Evolutionary conservation across 495 filamentous ascomycete species (phyloP), one percentile per base, ranked within the genome.

Genomic region (Penicillium ochrochloron): DNA sequence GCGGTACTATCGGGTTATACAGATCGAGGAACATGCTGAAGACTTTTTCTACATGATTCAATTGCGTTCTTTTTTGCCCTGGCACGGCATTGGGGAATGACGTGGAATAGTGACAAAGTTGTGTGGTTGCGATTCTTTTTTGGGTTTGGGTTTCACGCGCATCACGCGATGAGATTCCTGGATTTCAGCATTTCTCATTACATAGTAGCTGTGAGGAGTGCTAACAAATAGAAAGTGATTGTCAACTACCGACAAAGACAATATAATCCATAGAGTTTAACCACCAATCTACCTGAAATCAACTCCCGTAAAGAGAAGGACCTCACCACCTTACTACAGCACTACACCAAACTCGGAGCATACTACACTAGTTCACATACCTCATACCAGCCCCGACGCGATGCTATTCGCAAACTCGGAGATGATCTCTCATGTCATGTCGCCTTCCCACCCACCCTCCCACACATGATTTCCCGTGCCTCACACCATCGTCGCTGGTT

Each of bases 131-230:
- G 33, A 19, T 2, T 12, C 5, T 17, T 17, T 41, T 41, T 41
- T 15, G 37, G 35, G 10, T 52, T 52, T 17, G 17, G 63, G 60
- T 61, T 63, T 64, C 51, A 63, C 60, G 56, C 17, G 48, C 62
- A 66, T 69, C 67, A 66, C 57, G 60, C 67, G 67, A 64, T 37
- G 53, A 56, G n/a, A 17, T 56, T 34, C 53, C 33, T 37, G 29
- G 53, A 56, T 52, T 37, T 34, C 27, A 23, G 8, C 2, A 21
- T 34, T 7, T 15, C 9, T 14, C 8, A 27, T 0, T 33, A 33
- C 31, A n/a, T n/a, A 33, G 31, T 7, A 33, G 31, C 31, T 33
- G 8, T 33, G 31, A 33, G 31, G 31, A 33, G 31, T 33, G 7
- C 31, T 33, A 33, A 2, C 31, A 37, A 37, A 37, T 31, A 17